A percentile compares a stretch with the other conserved stretches of the same genome.
Evolutionary conservation across 345 rosid genomes (phyloP).

Genomic region (Zanthoxylum bungeanum): DNA sequence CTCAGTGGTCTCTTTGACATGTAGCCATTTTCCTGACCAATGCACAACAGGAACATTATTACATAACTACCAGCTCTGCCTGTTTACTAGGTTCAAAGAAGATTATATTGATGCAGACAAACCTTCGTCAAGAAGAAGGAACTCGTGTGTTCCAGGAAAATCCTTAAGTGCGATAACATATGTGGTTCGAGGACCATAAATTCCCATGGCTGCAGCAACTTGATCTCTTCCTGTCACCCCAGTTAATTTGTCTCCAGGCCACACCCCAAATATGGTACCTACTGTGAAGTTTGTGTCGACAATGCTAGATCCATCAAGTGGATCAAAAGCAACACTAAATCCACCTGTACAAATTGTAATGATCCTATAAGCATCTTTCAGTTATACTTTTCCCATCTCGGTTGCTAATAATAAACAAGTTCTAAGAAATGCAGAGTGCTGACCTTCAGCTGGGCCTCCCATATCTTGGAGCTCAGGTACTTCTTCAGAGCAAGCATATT

Average conservation of each 20-base stretch:
- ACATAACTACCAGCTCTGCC: background rate
- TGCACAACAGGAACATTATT: constrained; percentile 3
- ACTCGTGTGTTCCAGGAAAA: constrained; percentile 87
- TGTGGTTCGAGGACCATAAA: constrained; percentile 91
- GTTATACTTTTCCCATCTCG: background rate
- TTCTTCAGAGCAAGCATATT: constrained; percentile 96
- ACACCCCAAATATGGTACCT: constrained; percentile 95
- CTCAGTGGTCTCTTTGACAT: constrained; percentile 88
- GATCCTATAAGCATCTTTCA: constrained; percentile 7
- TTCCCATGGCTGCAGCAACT: constrained; percentile 96
- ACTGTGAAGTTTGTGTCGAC: constrained; percentile 88
- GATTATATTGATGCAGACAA: constrained; percentile 7
- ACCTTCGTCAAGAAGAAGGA: constrained; percentile 99
- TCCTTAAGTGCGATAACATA: constrained; percentile 86
- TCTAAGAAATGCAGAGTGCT: constrained; percentile 23
- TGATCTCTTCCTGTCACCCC: constrained; percentile 86
- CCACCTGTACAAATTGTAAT: constrained; percentile 46
- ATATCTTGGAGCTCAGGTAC: constrained; percentile 94
- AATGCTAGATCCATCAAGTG: constrained; percentile 82
- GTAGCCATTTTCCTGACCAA: constrained; percentile 88
- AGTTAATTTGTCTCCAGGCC: constrained; percentile 93
- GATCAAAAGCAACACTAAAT: constrained; percentile 92
- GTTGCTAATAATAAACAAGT: background rate
- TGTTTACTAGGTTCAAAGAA: background rate
- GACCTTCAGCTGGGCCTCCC: constrained; percentile 97